phyloP scores from a whole-genome alignment of 345 rosid genomes.

The Citrus medica region DNA sequence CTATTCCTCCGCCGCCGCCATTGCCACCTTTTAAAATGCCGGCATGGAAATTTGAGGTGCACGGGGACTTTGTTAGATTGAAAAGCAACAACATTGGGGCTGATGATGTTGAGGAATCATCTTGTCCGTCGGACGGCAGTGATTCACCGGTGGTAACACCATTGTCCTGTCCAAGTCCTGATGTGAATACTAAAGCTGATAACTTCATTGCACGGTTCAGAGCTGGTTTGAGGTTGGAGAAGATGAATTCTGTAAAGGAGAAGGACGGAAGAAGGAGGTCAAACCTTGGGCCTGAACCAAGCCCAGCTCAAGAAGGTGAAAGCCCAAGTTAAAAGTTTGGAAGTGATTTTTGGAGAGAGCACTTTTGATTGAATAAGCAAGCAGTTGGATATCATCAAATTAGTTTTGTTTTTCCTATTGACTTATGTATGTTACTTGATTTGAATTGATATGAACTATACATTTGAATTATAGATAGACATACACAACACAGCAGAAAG shows the following conservation, averaged over 20 bases:
- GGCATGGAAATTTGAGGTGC: conserved; percentile 53
- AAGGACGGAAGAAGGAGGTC: conserved; percentile 39
- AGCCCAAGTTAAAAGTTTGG: not conserved
- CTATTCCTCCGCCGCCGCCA: conserved; percentile 79
- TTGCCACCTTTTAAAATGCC: conserved; percentile 75
- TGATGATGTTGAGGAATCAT: conserved; percentile 36
- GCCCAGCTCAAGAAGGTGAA: not conserved
- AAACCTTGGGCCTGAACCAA: conserved; percentile 49
- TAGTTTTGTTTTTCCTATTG: not conserved
- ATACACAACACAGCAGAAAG: not conserved
- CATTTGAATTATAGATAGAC: not conserved
- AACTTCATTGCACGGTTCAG: conserved; percentile 79
- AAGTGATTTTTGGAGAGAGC: not conserved
- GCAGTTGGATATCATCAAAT: not conserved
- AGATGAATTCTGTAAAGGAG: conserved; percentile 51
- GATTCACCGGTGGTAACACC: conserved; percentile 2
- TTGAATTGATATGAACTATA: not conserved
- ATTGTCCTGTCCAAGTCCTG: conserved; percentile 79
- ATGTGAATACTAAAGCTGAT: conserved; percentile 80
- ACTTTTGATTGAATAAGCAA: not conserved
- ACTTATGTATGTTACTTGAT: not conserved
- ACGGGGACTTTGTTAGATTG: conserved; percentile 71
- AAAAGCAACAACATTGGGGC: conserved; percentile 36
- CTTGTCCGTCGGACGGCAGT: conserved; percentile 24
- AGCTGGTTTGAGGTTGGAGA: conserved; percentile 74